A percentile compares a stretch with the other conserved stretches of the same genome.
These are phyloP conservation scores for Podospora fimiseda DNA, from an alignment of 495 filamentous ascomycete species.

Conservation along the genomic window DNA sequence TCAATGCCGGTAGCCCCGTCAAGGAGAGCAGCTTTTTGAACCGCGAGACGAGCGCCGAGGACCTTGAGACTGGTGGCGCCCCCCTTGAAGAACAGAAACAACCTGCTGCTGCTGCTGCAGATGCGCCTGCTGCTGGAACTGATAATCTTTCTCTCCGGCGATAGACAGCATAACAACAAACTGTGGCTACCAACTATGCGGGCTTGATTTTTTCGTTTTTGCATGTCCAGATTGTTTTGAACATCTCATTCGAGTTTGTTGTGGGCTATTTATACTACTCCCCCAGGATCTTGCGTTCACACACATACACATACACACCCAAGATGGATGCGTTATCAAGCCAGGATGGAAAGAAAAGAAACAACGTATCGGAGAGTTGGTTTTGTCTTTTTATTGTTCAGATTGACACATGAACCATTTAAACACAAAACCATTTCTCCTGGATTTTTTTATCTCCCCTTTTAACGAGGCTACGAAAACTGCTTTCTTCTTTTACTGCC, in stretches of 20 bases:
- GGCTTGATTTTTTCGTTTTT: not conserved
- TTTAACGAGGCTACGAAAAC: constrained; percentile 12
- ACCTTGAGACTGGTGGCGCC: constrained; percentile 40
- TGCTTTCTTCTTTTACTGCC: not conserved
- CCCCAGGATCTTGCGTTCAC: too few species aligned
- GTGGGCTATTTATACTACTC: too few species aligned
- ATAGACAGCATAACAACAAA: constrained; percentile 16
- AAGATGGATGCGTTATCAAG: too few species aligned
- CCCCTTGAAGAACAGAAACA: constrained; percentile 9
- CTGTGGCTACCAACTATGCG: not conserved
- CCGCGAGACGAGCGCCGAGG: constrained; percentile 67
- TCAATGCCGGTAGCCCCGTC: constrained; percentile 69
- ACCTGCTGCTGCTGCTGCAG: constrained; percentile 11
- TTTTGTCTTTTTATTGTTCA: too few species aligned
- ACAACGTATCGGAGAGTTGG: too few species aligned
- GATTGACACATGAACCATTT: too few species aligned
- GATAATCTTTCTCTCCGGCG: constrained; percentile 62
- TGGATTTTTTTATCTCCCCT: too few species aligned
- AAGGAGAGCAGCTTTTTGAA: constrained; percentile 83
- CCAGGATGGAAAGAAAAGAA: too few species aligned
- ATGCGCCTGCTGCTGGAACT: constrained; percentile 14
- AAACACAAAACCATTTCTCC: too few species aligned
- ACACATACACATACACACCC: too few species aligned
- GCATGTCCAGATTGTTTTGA: too few species aligned
- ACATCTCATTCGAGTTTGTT: too few species aligned